Base-by-base conservation (phyloP, 176 grass and related monocot genomes). In the Canna indica region DNA sequence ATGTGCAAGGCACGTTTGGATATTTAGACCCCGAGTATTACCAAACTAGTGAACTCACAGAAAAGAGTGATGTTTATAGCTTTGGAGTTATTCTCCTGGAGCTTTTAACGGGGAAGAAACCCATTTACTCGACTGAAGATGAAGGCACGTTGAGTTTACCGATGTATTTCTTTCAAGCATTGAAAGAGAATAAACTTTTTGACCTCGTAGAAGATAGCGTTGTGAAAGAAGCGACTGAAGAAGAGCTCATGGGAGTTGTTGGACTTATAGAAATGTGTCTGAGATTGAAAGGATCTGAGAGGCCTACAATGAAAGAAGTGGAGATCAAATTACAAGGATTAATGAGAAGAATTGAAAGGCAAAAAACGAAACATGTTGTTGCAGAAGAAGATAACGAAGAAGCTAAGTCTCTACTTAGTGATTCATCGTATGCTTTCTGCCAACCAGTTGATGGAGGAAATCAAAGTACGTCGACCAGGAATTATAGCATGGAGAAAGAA, bases 21-120 rank as follows among this genome's bases (percentile, higher is more conserved):
- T 62, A 62, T 16, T 32, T 62, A 12, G 59, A 62, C 17, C 27
- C 59, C 0, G 27, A 62, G 59, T 62, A 62, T 32, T 62, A 62
- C 33, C 11, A 62, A 30, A 62, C 59, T 2, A 32, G 59, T 62
- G 3, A 31, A 1, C 25, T 62, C 1, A 62, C 59, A 1, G 28
- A 62, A 24, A 62, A 62, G 28, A 62, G 59, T 16, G 59, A 62
- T 62, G 59, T 62, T 62, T 62, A 62, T 33, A 62, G 59, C 15
- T 62, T 62, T 7, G 59, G 59, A 17, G 59, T 62, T 32, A 62
- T 62, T 62, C 59, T 62, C 17, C 27, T 62, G 5, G 59, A 62
- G 29, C 28, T 62, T 17, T 62, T 62, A 18, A 62, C 59, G 18
- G 59, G 59, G 5, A 62, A 62, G 12, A 62, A 61, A 7, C 59